These are phyloP conservation scores for Aphanoascus verrucosus DNA, from an alignment of 2,329 filamentous ascomycete genomes.

Conservation along the genomic window DNA sequence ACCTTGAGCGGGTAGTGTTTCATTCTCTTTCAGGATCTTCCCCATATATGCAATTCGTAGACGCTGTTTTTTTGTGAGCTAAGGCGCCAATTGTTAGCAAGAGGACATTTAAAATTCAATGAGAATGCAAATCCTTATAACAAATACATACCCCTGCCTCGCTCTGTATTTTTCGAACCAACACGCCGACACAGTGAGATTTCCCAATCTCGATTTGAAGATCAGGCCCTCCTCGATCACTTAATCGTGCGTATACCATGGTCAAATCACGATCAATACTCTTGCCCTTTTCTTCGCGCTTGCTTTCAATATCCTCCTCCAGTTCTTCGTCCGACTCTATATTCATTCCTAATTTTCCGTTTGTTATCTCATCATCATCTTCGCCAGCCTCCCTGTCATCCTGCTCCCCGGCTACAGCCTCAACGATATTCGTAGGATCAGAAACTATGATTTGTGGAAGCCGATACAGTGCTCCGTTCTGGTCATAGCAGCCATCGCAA, in stretches of 20 bases:
- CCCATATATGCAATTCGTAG: constrained; percentile 72
- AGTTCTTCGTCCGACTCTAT: constrained; percentile 34
- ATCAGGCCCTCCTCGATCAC: constrained; percentile 54
- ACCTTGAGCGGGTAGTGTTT: constrained; percentile 56
- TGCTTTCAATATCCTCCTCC: constrained; percentile 31
- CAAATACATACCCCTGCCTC: constrained; percentile 49
- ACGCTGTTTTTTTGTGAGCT: constrained; percentile 50
- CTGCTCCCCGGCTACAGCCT: background rate
- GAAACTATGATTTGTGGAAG: constrained; percentile 58
- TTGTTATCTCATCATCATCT: constrained; percentile 21
- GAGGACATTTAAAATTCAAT: background rate
- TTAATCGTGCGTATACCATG: constrained; percentile 52
- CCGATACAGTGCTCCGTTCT: constrained; percentile 58
- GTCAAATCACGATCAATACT: constrained; percentile 46
- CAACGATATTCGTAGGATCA: constrained; percentile 41
- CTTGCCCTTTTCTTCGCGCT: constrained; percentile 51
- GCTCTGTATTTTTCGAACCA: constrained; percentile 54
- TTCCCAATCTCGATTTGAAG: constrained; percentile 48
- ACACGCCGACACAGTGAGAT: constrained; percentile 52
- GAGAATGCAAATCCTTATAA: background rate
- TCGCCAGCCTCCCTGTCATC: constrained; percentile 17
- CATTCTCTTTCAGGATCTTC: constrained; percentile 60
- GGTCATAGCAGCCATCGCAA: constrained; percentile 61
- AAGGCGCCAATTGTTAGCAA: constrained; percentile 1
- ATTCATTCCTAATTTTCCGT: constrained; percentile 28